Evolutionary conservation across 305 asterid species (phyloP), one percentile per base, ranked within the genome.

Genomic region (Rubia peregrina): DNA sequence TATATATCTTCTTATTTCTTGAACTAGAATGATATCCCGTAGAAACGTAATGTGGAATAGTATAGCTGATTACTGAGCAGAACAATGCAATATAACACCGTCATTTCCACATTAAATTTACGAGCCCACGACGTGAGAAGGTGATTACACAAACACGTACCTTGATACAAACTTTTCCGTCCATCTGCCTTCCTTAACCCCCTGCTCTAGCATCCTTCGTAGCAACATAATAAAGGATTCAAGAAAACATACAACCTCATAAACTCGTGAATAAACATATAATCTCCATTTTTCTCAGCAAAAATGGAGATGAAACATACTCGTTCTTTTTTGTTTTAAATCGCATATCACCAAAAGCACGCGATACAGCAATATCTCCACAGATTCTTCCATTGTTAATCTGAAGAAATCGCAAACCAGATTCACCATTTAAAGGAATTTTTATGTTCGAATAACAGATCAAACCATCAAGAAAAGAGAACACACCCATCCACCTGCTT

Each of bases 401-500:
- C 97, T 90, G 84, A 70, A 78, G 60, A 72, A 41, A 67, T 40
- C 67, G 62, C 57, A 72, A 5, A 70, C 66, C 56, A 73, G 46
- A 75, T 9, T 19, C 26, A 33, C 62, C 38, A 24, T 62, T 40
- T 17, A 41, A n/a, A 26, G 41, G 44, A n/a, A 4, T 43, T 61
- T 22, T 61, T 24, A 33, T 26, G 66, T 46, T 61, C 24, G 21
- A 60, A 26, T 11, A 59, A 26, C 64, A 59, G 36, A 59, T 26
- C 41, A 22, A 59, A 59, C 64, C 8, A 59, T 9, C 33, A 12
- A 83, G 75, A 59, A 69, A 8, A 71, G 75, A 62, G 71, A 73
- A 81, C 96, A 73, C 81, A 94, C 99, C 99, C 98, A 94, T 84
- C 99, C 99, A 72, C 99, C 99, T 30, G 98, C 95, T 77, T 88